These are phyloP conservation scores for Suaeda aralocaspica DNA, from an alignment of 148 eudicot genomes.

Conservation along the genomic window DNA sequence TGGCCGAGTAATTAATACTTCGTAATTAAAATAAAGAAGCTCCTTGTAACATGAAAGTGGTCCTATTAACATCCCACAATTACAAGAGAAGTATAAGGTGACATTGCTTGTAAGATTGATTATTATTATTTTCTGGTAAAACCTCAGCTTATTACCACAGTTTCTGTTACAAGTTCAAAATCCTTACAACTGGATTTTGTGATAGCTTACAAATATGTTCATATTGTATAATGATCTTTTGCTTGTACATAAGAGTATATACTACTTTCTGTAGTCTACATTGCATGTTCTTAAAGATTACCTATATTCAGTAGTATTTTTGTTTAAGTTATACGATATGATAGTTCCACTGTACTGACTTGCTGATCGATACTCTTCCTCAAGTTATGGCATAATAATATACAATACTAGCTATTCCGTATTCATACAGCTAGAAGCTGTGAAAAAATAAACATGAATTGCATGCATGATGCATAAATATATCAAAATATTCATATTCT, in stretches of 20 bases:
- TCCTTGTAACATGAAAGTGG: slow-evolving; percentile 10
- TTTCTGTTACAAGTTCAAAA: slow-evolving; percentile 27
- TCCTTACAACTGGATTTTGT: slow-evolving; percentile 21
- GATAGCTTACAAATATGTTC: slow-evolving; percentile 18
- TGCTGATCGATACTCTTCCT: not conserved
- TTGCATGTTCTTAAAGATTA: slow-evolving; percentile 29
- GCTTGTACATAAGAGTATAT: slow-evolving; percentile 21
- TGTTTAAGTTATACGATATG: not conserved
- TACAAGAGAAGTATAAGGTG: slow-evolving; percentile 11
- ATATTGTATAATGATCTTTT: slow-evolving; percentile 4
- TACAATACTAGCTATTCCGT: too few species aligned
- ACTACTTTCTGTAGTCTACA: slow-evolving; percentile 14
- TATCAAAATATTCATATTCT: not conserved
- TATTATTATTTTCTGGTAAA: slow-evolving; percentile 27
- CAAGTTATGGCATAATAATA: not conserved
- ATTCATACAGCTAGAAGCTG: too few species aligned
- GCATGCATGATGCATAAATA: slow-evolving; percentile 1
- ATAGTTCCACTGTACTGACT: slow-evolving; percentile 12
- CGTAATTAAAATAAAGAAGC: not conserved
- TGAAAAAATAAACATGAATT: not conserved
- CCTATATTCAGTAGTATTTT: slow-evolving; percentile 6
- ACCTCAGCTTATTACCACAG: not conserved
- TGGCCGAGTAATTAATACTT: not conserved
- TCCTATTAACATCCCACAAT: slow-evolving; percentile 6
- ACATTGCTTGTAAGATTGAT: slow-evolving; percentile 29